A percentile compares a stretch with the other conserved stretches of the same genome.
Evolutionary conservation across 257 asterid species (phyloP).

Genomic region (Solanum medicagineum): DNA sequence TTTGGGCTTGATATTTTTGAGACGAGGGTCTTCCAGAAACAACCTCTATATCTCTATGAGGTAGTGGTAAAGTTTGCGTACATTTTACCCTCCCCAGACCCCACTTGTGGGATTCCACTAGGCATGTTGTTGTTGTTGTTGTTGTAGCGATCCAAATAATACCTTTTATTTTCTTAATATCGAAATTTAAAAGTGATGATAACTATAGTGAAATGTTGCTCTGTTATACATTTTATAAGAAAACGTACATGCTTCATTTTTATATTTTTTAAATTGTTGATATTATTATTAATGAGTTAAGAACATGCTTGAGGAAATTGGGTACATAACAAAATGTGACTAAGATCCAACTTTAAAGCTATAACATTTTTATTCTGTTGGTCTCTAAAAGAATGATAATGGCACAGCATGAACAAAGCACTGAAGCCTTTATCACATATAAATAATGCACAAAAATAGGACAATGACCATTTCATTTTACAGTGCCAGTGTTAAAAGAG

Average conservation of each 20-base stretch:
- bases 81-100: no score
- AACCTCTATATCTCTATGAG: no score
- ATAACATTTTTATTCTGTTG: not conserved
- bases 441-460: not conserved
- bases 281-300: not conserved
- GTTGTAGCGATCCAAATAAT: not conserved
- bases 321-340: not conserved
- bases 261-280: not conserved
- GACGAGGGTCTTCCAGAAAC: no score
- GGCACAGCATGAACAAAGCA: not conserved
- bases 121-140: no score
- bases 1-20: no score
- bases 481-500: no score
- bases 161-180: not conserved
- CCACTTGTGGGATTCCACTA: no score
- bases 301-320: not conserved
- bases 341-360: not conserved
- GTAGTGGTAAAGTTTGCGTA: no score
- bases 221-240: not conserved
- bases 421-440: not conserved
- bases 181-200: not conserved
- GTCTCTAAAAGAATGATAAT: not conserved
- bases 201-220: not conserved
- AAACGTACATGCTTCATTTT: not conserved
- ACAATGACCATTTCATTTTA: no score